These are phyloP conservation scores for Aureobasidium sp. DNA, from an alignment of 2,329 filamentous ascomycete genomes.

Conservation along the genomic window DNA sequence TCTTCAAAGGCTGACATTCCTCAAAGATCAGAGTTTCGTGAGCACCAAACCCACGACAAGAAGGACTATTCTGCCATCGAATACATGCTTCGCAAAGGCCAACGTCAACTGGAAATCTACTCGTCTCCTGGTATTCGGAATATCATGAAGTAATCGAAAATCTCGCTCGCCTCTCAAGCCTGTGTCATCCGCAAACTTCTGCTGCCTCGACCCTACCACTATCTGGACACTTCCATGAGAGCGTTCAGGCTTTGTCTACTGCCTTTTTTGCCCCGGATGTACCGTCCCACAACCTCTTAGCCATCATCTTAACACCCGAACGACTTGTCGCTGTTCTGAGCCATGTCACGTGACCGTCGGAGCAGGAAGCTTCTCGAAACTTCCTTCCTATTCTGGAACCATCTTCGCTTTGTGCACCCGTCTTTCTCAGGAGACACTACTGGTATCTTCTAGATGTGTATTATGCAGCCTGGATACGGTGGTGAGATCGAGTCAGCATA, in stretches of 20 bases:
- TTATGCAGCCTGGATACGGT: background rate
- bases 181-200: background rate
- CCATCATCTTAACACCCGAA: background rate
- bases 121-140: slow-evolving; percentile 73
- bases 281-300: background rate
- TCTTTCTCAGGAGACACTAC: slow-evolving; percentile 1
- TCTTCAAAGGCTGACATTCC: background rate
- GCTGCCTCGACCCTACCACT: background rate
- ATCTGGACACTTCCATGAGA: background rate
- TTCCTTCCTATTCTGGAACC: slow-evolving; percentile 25
- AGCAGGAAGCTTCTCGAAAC: slow-evolving; percentile 12
- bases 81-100: slow-evolving; percentile 72
- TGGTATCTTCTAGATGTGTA: slow-evolving; percentile 3
- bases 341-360: background rate
- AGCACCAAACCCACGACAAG: slow-evolving; percentile 57
- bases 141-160: slow-evolving; percentile 35
- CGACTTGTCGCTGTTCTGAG: background rate
- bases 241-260: background rate
- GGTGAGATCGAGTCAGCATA: background rate
- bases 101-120: slow-evolving; percentile 72
- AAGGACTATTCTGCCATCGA: slow-evolving; percentile 82
- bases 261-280: background rate
- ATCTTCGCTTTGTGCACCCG: slow-evolving; percentile 27
- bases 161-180: background rate
- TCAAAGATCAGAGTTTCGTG: slow-evolving; percentile 69